These are phyloP conservation scores for Xanthoconium separans DNA, from an alignment of 1,284 basidiomycete genomes.

Conservation along the genomic window DNA sequence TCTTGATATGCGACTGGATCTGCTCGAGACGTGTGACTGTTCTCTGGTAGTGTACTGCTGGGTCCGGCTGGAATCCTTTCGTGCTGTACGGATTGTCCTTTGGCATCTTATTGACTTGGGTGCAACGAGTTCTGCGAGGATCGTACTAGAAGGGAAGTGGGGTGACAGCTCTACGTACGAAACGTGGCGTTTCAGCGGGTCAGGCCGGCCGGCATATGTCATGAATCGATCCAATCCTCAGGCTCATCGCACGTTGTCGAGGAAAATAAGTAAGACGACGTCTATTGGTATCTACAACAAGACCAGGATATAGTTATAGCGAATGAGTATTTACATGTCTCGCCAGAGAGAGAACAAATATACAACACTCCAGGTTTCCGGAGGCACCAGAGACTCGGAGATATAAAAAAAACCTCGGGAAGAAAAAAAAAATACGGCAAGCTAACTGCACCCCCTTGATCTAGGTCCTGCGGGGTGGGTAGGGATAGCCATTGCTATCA, in stretches of 20 bases:
- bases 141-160: background rate
- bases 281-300: conserved; percentile 16
- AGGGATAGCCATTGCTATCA: conserved; percentile 16
- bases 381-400: conserved; percentile 11
- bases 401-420: background rate
- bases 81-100: conserved; percentile 13
- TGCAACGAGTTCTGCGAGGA: background rate
- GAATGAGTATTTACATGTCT: conserved; percentile 5
- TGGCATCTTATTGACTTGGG: conserved; percentile 16
- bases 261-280: background rate
- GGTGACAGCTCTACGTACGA: background rate
- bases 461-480: conserved; percentile 12
- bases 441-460: background rate
- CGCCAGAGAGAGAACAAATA: conserved; percentile 2
- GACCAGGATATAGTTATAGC: conserved; percentile 10
- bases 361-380: conserved; percentile 10
- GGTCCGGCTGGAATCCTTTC: conserved; percentile 13
- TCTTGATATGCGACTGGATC: conserved; percentile 70
- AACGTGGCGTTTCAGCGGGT: background rate
- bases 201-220: no score
- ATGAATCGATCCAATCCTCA: no score
- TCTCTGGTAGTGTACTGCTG: conserved; percentile 51
- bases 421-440: conserved; percentile 4
- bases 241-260: no score
- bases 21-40: conserved; percentile 64